A percentile compares a stretch with the other conserved stretches of the same genome.
These are phyloP conservation scores for Paecilomyces fulvus DNA, from an alignment of 2,329 filamentous ascomycete genomes.

Conservation along the genomic window DNA sequence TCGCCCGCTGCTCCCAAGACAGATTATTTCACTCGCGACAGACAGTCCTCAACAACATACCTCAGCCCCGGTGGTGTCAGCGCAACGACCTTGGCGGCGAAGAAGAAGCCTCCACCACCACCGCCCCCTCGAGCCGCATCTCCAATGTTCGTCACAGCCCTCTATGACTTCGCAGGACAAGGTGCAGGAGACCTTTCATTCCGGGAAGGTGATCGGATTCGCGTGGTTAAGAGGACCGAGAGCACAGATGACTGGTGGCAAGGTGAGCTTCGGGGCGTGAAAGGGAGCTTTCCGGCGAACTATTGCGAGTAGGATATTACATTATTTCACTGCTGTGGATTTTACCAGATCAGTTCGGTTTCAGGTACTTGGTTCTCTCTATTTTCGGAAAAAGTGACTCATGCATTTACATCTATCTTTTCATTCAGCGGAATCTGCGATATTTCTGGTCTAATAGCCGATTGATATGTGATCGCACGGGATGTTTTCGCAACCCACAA, in stretches of 20 bases:
- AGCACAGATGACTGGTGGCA: constrained; percentile 85
- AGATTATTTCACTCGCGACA: constrained; percentile 38
- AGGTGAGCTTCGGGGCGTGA: constrained; percentile 60
- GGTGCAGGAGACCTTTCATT: constrained; percentile 64
- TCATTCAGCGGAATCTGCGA: too few species aligned
- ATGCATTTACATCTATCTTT: too few species aligned
- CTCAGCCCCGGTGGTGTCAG: constrained; percentile 24
- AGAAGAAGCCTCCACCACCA: constrained; percentile 71
- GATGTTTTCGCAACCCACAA: neutral
- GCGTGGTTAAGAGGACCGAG: constrained; percentile 67
- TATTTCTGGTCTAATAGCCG: neutral
- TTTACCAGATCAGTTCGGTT: neutral
- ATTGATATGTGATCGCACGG: neutral
- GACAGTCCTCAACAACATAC: constrained; percentile 31
- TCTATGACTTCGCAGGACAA: constrained; percentile 68
- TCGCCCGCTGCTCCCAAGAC: constrained; percentile 34
- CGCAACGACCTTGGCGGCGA: constrained; percentile 35
- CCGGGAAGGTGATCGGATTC: constrained; percentile 67
- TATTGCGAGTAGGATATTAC: constrained; percentile 53
- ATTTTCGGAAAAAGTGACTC: too few species aligned
- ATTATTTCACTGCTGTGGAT: neutral
- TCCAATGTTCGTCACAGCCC: constrained; percentile 54
- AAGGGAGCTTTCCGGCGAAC: constrained; percentile 74
- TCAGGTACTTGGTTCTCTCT: too few species aligned
- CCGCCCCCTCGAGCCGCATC: constrained; percentile 55